Evolutionary conservation across 345 rosid species (phyloP).

Genomic region (Carallia pectinifolia): DNA sequence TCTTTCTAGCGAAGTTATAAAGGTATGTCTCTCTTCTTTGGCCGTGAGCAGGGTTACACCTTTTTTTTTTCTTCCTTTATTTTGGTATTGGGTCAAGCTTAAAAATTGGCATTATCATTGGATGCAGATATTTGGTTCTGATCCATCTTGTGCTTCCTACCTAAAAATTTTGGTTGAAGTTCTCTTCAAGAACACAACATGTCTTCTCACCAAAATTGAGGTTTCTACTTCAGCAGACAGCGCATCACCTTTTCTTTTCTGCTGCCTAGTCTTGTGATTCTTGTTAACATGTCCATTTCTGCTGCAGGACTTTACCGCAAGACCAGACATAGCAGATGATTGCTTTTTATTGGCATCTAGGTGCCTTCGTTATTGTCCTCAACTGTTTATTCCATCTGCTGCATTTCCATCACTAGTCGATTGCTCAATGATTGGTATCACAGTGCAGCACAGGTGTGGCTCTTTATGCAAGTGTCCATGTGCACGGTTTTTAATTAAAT

Average conservation of each 20-base stretch:
- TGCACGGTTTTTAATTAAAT: neutral
- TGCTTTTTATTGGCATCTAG: constrained; percentile 94
- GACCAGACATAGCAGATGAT: constrained; percentile 97
- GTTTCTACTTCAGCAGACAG: constrained; percentile 34
- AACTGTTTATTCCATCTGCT: constrained; percentile 73
- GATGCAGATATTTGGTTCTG: constrained; percentile 93
- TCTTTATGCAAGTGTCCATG: constrained; percentile 11
- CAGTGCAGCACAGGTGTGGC: constrained; percentile 87
- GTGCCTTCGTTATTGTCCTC: constrained; percentile 96
- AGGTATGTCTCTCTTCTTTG: constrained; percentile 42
- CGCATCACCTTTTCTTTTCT: constrained; percentile 16
- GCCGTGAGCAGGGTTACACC: neutral
- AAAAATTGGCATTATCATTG: constrained; percentile 17
- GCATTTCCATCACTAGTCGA: constrained; percentile 75
- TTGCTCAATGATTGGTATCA: constrained; percentile 80
- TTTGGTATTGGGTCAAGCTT: neutral
- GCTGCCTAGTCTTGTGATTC: constrained; percentile 1
- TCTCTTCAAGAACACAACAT: constrained; percentile 76
- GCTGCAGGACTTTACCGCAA: constrained; percentile 83
- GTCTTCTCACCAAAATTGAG: constrained; percentile 84
- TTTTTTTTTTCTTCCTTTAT: neutral
- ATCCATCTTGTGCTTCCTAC: constrained; percentile 82
- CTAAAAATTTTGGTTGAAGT: constrained; percentile 85
- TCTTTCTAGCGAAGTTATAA: constrained; percentile 97
- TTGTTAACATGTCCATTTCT: constrained; percentile 19